phyloP scores from a whole-genome alignment of 2,329 filamentous ascomycete genomes.

The Penicillium sp. region DNA sequence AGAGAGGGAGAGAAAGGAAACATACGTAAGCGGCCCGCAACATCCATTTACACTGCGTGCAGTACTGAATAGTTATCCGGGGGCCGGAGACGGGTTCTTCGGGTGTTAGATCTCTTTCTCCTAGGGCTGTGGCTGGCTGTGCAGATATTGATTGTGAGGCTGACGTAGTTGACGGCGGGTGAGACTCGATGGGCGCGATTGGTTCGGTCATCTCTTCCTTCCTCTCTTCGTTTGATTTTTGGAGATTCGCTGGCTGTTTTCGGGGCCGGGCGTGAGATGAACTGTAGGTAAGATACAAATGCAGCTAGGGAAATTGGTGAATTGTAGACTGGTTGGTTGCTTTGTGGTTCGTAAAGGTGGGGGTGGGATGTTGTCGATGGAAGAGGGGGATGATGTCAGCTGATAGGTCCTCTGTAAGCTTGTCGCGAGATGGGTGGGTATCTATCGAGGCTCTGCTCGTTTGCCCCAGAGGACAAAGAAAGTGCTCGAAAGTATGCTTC shows the following conservation, averaged over 20 bases:
- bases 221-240: background rate
- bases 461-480: background rate
- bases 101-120: conserved; percentile 16
- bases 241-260: background rate
- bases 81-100: conserved; percentile 42
- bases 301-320: background rate
- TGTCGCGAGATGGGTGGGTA: background rate
- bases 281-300: background rate
- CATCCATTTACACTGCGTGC: conserved; percentile 95
- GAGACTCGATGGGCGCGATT: conserved; percentile 7
- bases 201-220: conserved; percentile 4
- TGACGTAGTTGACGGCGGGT: conserved; percentile 11
- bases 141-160: conserved; percentile 8
- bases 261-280: background rate
- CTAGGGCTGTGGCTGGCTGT: conserved; percentile 1
- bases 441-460: background rate
- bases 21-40: conserved; percentile 81
- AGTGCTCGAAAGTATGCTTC: background rate
- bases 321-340: background rate
- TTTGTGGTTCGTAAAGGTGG: background rate
- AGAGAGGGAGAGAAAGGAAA: background rate
- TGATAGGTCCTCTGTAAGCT: background rate
- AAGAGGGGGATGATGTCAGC: background rate
- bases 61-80: conserved; percentile 85
- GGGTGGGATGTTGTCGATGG: background rate